Base-by-base conservation (phyloP, 1,284 basidiomycete genomes). In the Papiliotrema nemorosa region DNA sequence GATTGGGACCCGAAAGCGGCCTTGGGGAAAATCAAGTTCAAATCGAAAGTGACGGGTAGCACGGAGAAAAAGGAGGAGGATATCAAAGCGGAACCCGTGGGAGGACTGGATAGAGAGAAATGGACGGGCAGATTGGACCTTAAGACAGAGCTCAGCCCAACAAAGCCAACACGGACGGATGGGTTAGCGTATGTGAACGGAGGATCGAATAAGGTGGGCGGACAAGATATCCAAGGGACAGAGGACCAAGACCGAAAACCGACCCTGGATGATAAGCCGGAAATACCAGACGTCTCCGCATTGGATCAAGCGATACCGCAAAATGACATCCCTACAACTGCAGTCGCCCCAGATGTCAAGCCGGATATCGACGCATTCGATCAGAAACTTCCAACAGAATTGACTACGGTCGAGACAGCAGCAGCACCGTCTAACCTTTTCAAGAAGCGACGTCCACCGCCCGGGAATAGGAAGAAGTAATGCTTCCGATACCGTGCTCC, bases 361-460 rank as follows among this genome's bases (percentile, higher is more conserved):
- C 36, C 55, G 13, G 48, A 44, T 21, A 22, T 39, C 31, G 45
- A 51, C 35, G 42, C 31, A 38, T 44, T 7, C 34, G 34, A 21
- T 43, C 18, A 2, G 49, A 29, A 25, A 21, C 43, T 27, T 16
- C n/a, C 7, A 43, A 41, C 36, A 7, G n/a, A 37, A 18, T 16
- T 37, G 22, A 21, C 41, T 20, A 44, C 34, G 13, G 21, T 34
- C 13, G 40, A 45, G 7, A 16, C 59, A 5, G 48, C 53, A 14
- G 18, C 62, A 21, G 44, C 54, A 14, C 50, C 52, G 3, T 43
- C 47, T 4, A 60, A 62, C 21, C 55, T 76, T 58, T 75, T 75
- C 70, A 76, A 74, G 59, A 75, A 76, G 54, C 67, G 74, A n/a
- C 53, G 72, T 31, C 69, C 71, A 14, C 61, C 70, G 22, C 71